A percentile compares a stretch with the other conserved stretches of the same genome.
phyloP scores from a whole-genome alignment of 768 basidiomycete genomes.

The Phallus indusiatus region DNA sequence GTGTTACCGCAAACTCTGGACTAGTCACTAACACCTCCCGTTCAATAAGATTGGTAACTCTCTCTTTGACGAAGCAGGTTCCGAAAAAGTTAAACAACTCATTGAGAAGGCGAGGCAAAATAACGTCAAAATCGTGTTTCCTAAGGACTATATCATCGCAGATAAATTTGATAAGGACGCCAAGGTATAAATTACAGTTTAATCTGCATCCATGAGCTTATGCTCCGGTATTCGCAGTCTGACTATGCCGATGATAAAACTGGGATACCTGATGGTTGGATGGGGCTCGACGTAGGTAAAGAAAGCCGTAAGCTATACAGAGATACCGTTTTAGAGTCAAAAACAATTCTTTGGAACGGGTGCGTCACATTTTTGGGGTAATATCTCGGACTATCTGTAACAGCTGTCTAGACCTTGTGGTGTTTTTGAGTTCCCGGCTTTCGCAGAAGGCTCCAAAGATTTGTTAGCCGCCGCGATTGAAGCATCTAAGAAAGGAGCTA shows the following conservation, averaged over 20 bases:
- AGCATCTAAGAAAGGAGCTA: slow-evolving; percentile 76
- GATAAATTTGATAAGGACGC: slow-evolving; percentile 96
- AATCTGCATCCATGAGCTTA: not conserved
- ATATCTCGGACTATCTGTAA: not conserved
- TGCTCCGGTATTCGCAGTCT: slow-evolving; percentile 34
- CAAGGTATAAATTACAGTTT: slow-evolving; percentile 35
- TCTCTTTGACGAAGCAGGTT: slow-evolving; percentile 83
- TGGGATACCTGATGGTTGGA: slow-evolving; percentile 89
- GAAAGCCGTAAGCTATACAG: slow-evolving; percentile 76
- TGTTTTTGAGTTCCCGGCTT: slow-evolving; percentile 94
- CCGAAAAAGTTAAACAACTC: slow-evolving; percentile 73
- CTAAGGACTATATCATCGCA: slow-evolving; percentile 87
- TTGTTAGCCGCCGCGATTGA: slow-evolving; percentile 81
- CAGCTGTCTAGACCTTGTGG: slow-evolving; percentile 67
- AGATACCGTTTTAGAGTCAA: slow-evolving; percentile 71
- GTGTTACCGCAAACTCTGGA: slow-evolving; percentile 13
- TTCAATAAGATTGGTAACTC: slow-evolving; percentile 77
- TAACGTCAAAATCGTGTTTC: slow-evolving; percentile 91
- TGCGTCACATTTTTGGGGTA: slow-evolving; percentile 23
- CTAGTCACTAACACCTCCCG: not conserved
- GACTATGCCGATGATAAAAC: slow-evolving; percentile 66
- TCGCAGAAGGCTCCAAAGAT: slow-evolving; percentile 74
- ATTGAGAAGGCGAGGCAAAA: slow-evolving; percentile 89
- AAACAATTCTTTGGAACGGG: slow-evolving; percentile 98
- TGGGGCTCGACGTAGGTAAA: slow-evolving; percentile 90